phyloP scores from a whole-genome alignment of 2,329 filamentous ascomycete species.

The Ceratocystis papillata region DNA sequence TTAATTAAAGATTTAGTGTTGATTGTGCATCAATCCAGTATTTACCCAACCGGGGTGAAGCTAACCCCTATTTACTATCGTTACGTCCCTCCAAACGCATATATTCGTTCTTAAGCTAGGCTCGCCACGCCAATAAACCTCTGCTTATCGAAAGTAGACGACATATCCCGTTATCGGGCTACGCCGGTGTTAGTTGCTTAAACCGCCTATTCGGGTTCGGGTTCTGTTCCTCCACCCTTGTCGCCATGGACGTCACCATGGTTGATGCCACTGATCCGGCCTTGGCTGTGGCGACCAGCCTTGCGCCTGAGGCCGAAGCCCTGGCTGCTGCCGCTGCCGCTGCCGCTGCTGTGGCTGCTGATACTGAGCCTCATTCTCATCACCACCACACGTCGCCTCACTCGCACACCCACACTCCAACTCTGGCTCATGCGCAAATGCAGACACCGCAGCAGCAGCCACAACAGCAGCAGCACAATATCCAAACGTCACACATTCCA shows the following conservation, averaged over 20 bases:
- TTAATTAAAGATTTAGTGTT: neutral
- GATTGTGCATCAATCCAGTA: slow-evolving; percentile 20
- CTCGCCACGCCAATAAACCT: slow-evolving; percentile 5
- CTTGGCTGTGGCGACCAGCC: slow-evolving; percentile 9
- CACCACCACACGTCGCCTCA: slow-evolving; percentile 6
- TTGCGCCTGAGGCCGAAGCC: slow-evolving; percentile 18
- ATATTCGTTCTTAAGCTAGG: slow-evolving; percentile 8
- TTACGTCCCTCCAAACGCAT: slow-evolving; percentile 16
- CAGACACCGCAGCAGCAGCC: slow-evolving; percentile 10
- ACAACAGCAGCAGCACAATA: slow-evolving; percentile 19
- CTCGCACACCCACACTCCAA: neutral
- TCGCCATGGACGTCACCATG: slow-evolving; percentile 21
- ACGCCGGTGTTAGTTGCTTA: slow-evolving; percentile 14
- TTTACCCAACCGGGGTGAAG: slow-evolving; percentile 14
- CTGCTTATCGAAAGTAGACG: slow-evolving; percentile 5
- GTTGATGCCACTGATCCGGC: slow-evolving; percentile 14
- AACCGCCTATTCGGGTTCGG: slow-evolving; percentile 3
- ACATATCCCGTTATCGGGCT: slow-evolving; percentile 21
- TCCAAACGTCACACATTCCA: neutral
- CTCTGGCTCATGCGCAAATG: neutral
- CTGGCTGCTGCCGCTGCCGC: slow-evolving; percentile 16
- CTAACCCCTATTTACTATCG: slow-evolving; percentile 9
- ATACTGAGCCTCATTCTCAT: slow-evolving; percentile 7
- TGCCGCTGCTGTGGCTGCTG: neutral
- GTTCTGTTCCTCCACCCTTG: neutral